Evolutionary conservation across 352 stramenopile species (phyloP).

Genomic region (Lagenidium sp.): DNA sequence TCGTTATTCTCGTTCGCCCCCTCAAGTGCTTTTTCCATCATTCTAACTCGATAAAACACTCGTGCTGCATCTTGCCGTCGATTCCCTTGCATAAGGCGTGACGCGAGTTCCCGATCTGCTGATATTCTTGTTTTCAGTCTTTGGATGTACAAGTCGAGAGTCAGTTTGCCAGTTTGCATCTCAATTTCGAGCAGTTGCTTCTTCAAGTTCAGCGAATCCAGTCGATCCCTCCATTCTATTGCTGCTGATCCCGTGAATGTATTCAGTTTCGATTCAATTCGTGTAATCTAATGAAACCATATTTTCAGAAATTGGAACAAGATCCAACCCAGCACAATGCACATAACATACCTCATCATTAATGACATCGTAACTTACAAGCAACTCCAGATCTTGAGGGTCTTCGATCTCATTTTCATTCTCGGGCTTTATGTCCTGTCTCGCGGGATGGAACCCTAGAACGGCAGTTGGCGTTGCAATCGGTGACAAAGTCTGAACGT

Average conservation of each 20-base stretch:
- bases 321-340: background rate
- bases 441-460: background rate
- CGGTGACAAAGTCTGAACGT: background rate
- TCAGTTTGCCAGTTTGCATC: constrained; percentile 75
- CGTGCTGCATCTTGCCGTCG: constrained; percentile 46
- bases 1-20: constrained; percentile 18
- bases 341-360: constrained; percentile 57
- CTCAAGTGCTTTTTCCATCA: constrained; percentile 71
- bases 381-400: constrained; percentile 57
- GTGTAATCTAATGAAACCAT: constrained; percentile 46
- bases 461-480: background rate
- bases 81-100: constrained; percentile 27
- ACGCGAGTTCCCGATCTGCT: constrained; percentile 38
- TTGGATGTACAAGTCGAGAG: constrained; percentile 56
- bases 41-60: constrained; percentile 64
- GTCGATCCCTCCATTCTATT: constrained; percentile 36
- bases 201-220: constrained; percentile 62
- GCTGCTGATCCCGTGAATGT: constrained; percentile 22
- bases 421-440: background rate
- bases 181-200: constrained; percentile 79
- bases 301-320: background rate
- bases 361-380: constrained; percentile 82
- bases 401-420: constrained; percentile 28
- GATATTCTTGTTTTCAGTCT: constrained; percentile 35
- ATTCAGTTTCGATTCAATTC: constrained; percentile 43